These are phyloP conservation scores for Geosmithia morbida DNA, from an alignment of 2,329 filamentous ascomycete species.

Conservation along the genomic window DNA sequence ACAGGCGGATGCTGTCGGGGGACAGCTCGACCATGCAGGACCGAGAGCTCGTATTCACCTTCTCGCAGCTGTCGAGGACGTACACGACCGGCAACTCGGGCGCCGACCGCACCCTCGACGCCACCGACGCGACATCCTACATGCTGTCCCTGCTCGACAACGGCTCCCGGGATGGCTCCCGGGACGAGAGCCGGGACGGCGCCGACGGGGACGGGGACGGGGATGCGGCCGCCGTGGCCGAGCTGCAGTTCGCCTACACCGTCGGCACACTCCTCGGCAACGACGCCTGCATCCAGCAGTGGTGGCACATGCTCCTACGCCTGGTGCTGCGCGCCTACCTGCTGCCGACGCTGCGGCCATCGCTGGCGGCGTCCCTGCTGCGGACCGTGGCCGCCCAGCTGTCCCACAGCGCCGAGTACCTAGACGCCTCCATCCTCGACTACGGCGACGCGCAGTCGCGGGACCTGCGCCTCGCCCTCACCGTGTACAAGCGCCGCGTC, in stretches of 20 bases:
- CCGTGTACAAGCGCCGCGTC: constrained; percentile 38
- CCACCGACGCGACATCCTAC: constrained; percentile 32
- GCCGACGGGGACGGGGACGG: constrained; percentile 18
- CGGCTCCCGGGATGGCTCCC: no score
- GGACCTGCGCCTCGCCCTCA: constrained; percentile 31
- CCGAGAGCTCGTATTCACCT: constrained; percentile 31
- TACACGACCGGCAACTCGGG: constrained; percentile 23
- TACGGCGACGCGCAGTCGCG: constrained; percentile 13
- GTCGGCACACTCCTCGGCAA: constrained; percentile 44
- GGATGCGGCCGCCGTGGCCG: constrained; percentile 29
- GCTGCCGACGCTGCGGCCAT: constrained; percentile 26
- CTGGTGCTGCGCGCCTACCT: constrained; percentile 34
- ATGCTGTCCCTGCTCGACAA: constrained; percentile 23
- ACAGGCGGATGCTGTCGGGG: constrained; percentile 16
- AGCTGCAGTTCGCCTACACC: constrained; percentile 46
- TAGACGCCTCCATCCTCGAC: constrained; percentile 30
- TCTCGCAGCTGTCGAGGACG: constrained; percentile 25
- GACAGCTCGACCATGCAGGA: constrained; percentile 11
- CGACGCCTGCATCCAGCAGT: constrained; percentile 44
- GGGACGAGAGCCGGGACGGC: no score
- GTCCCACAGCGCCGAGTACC: constrained; percentile 31
- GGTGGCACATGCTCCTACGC: constrained; percentile 39
- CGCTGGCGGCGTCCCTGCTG: constrained; percentile 30
- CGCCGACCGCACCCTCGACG: constrained; percentile 24
- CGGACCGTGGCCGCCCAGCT: constrained; percentile 39